Percentiles rank a stretch among this genome's conserved stretches.
Evolutionary conservation across 2,329 filamentous ascomycete genomes (phyloP).

Genomic region (Aspergillus jensenii): DNA sequence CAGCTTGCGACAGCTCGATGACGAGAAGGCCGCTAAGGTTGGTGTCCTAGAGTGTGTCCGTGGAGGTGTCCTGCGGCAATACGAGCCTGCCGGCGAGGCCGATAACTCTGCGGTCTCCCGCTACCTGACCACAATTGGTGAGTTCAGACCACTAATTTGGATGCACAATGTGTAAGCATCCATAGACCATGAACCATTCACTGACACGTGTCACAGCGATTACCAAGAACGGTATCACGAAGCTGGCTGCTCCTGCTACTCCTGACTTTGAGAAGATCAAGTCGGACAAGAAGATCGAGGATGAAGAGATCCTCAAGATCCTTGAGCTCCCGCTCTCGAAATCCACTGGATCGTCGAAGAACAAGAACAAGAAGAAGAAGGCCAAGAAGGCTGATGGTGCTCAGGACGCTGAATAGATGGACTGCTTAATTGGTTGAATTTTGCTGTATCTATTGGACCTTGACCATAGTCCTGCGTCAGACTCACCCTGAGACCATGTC

Average conservation of each 20-base stretch:
- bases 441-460: slow-evolving; percentile 17
- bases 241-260: slow-evolving; percentile 73
- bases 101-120: slow-evolving; percentile 81
- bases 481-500: slow-evolving; percentile 16
- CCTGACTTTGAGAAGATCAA: slow-evolving; percentile 80
- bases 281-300: slow-evolving; percentile 96
- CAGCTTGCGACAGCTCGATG: slow-evolving; percentile 92
- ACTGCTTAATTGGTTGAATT: slow-evolving; percentile 14
- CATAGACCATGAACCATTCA: not conserved
- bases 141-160: slow-evolving; percentile 41
- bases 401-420: slow-evolving; percentile 45
- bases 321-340: slow-evolving; percentile 78
- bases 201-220: slow-evolving; percentile 62
- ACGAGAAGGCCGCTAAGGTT: slow-evolving; percentile 93
- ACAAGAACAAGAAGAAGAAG: slow-evolving; percentile 91
- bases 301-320: slow-evolving; percentile 93
- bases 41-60: slow-evolving; percentile 96
- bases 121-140: slow-evolving; percentile 89
- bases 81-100: slow-evolving; percentile 94
- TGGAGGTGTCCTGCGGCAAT: slow-evolving; percentile 87
- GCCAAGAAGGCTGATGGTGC: slow-evolving; percentile 45
- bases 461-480: slow-evolving; percentile 14
- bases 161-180: not conserved
- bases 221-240: slow-evolving; percentile 94
- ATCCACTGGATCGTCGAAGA: slow-evolving; percentile 68